Evolutionary conservation across 1,139 yeast genomes (phyloP), one percentile per base, ranked within the genome.

Genomic region (Hemisphaericaspora subhashii): DNA sequence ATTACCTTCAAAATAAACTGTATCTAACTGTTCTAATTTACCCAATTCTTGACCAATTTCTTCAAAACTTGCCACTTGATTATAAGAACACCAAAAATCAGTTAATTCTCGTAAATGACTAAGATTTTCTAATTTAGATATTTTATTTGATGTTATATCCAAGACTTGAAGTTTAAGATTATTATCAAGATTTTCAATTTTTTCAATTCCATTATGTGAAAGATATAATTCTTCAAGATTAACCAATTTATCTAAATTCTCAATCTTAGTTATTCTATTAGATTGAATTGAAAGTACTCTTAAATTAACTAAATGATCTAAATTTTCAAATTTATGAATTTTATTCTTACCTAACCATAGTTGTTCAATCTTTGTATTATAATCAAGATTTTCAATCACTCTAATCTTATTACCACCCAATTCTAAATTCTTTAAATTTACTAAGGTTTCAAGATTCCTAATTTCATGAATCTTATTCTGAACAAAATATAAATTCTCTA

Each of bases 1-100:
- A 53, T 90, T 92, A n/a, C 94, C 92, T 64, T 94, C 98, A 50
- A 94, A 80, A 57, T 94, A 94, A 5, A 94, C 96, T 0, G 96
- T 88, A 42, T 89, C 95, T 40, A 94, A 68, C 5, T 75, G 72
- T 1, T 80, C 77, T 40, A 88, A 67, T 30, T 67, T 68, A 12
- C 83, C 80, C 42, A 92, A 71, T 56, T 87, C 82, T 29, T 72
- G 61, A 33, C 79, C 81, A 33, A 94, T 66, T 41, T 88, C 84
- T 33, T 80, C 80, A 58, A 87, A 90, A 32, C 77, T 69, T 23
- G 78, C 74, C 21, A 94, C 62, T 52, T 74, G 62, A 60, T 92
- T 94, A 51, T 80, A 79, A 0, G 96, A 86, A 23, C 95, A 89
- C 98, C 98, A 94, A 39, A 94, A 70, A 60, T 94, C 99, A 8